These are phyloP conservation scores for Protea cynaroides DNA, from an alignment of 164 flowering plant genomes.

Conservation along the genomic window DNA sequence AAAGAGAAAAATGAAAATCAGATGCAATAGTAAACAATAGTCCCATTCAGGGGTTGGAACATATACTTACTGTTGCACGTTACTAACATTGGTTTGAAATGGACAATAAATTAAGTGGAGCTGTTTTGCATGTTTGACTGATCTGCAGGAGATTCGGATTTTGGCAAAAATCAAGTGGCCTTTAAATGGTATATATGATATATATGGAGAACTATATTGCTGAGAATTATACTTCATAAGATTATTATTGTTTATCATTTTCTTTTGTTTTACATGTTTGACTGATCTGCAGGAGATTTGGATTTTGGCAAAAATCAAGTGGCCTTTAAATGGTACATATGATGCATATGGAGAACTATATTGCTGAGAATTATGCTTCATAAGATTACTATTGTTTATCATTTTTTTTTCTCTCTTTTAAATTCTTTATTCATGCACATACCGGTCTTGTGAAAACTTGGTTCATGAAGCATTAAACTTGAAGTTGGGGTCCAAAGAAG, in stretches of 20 bases:
- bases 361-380: background rate
- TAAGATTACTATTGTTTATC: too few species aligned
- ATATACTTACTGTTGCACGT: background rate
- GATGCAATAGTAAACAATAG: background rate
- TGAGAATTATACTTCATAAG: background rate
- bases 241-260: too few species aligned
- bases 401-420: background rate
- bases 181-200: background rate
- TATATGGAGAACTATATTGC: background rate
- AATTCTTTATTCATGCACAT: too few species aligned
- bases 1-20: background rate
- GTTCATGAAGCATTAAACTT: too few species aligned
- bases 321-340: background rate
- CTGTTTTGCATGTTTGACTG: background rate
- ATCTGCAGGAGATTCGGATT: background rate
- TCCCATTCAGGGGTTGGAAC: background rate
- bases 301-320: background rate
- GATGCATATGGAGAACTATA: background rate
- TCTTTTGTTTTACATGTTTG: background rate
- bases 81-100: background rate
- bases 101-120: too few species aligned
- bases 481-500: too few species aligned
- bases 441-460: too few species aligned
- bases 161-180: background rate
- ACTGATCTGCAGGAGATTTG: background rate